These are phyloP conservation scores for Onygena corvina DNA, from an alignment of 2,329 filamentous ascomycete genomes.

Conservation along the genomic window DNA sequence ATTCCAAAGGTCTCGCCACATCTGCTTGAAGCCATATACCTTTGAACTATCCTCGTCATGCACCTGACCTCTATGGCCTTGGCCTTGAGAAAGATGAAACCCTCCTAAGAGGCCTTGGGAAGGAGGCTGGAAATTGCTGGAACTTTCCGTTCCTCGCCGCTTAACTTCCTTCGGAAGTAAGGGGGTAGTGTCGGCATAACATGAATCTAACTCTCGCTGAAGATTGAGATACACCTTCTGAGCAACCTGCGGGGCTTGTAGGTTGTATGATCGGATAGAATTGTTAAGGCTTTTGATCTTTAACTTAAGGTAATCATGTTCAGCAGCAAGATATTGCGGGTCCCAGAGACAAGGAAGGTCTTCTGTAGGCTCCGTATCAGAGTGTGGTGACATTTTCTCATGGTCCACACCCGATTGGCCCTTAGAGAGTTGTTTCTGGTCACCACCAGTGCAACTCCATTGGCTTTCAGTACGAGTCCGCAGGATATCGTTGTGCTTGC, in stretches of 20 bases:
- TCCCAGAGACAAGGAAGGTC: slow-evolving; percentile 61
- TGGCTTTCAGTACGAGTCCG: not conserved
- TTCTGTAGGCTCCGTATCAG: slow-evolving; percentile 20
- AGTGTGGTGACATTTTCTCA: slow-evolving; percentile 9
- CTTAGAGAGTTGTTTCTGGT: slow-evolving; percentile 20
- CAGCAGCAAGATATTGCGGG: slow-evolving; percentile 57
- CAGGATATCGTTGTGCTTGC: slow-evolving; percentile 8
- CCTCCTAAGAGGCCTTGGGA: slow-evolving; percentile 31
- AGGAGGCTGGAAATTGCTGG: not conserved
- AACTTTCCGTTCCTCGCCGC: slow-evolving; percentile 47
- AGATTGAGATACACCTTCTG: slow-evolving; percentile 87
- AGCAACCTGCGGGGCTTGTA: slow-evolving; percentile 83
- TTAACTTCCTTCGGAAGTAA: slow-evolving; percentile 59
- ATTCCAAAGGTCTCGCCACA: slow-evolving; percentile 71
- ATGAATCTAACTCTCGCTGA: slow-evolving; percentile 65
- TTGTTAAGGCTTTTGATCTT: slow-evolving; percentile 67
- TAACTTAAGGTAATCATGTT: slow-evolving; percentile 62
- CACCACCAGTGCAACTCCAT: not conserved
- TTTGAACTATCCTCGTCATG: slow-evolving; percentile 62
- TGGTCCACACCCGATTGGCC: slow-evolving; percentile 16
- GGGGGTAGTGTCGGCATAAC: slow-evolving; percentile 78
- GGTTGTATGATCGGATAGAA: slow-evolving; percentile 77
- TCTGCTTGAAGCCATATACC: slow-evolving; percentile 71
- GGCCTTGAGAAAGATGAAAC: slow-evolving; percentile 51
- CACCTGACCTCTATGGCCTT: slow-evolving; percentile 43